These are phyloP conservation scores for Ceratocystis smalleyi DNA, from an alignment of 2,329 filamentous ascomycete species.

Conservation along the genomic window DNA sequence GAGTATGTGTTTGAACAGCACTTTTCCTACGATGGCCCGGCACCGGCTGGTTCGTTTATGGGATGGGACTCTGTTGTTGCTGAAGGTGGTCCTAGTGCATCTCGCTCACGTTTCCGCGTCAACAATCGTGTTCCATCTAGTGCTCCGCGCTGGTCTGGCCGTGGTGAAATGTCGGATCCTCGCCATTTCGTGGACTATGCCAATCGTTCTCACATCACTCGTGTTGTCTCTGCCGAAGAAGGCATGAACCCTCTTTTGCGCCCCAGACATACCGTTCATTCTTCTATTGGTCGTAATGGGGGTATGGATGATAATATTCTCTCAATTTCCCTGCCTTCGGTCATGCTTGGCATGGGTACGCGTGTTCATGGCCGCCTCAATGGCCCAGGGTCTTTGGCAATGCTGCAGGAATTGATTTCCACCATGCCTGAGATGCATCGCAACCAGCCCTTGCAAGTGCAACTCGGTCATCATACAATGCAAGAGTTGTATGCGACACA, in stretches of 20 bases:
- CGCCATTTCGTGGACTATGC: background rate
- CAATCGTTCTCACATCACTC: slow-evolving; percentile 1
- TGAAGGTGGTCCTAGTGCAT: slow-evolving; percentile 19
- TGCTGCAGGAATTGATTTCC: slow-evolving; percentile 42
- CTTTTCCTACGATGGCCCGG: slow-evolving; percentile 32
- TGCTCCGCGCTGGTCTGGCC: slow-evolving; percentile 9
- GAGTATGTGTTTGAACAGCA: slow-evolving; percentile 47
- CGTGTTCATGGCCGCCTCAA: slow-evolving; percentile 12
- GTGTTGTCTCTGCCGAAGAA: slow-evolving; percentile 47
- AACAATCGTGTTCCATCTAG: background rate
- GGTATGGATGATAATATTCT: slow-evolving; percentile 27
- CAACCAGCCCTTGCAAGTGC: slow-evolving; percentile 42
- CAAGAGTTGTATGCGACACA: slow-evolving; percentile 35
- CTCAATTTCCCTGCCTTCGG: slow-evolving; percentile 35
- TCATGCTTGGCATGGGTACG: slow-evolving; percentile 26
- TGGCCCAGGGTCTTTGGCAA: slow-evolving; percentile 36
- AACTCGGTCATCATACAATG: slow-evolving; percentile 36
- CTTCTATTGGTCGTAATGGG: slow-evolving; percentile 33
- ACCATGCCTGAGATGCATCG: slow-evolving; percentile 33
- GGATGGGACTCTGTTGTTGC: slow-evolving; percentile 36
- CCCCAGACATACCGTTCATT: slow-evolving; percentile 34
- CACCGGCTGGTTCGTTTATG: slow-evolving; percentile 32
- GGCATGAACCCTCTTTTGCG: slow-evolving; percentile 77
- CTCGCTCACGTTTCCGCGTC: slow-evolving; percentile 31
- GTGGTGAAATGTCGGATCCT: slow-evolving; percentile 3